Percentiles rank a stretch among this genome's conserved stretches.
Conservation (phyloP, 106 monocot genomes). For the Posidonia australis region DNA sequence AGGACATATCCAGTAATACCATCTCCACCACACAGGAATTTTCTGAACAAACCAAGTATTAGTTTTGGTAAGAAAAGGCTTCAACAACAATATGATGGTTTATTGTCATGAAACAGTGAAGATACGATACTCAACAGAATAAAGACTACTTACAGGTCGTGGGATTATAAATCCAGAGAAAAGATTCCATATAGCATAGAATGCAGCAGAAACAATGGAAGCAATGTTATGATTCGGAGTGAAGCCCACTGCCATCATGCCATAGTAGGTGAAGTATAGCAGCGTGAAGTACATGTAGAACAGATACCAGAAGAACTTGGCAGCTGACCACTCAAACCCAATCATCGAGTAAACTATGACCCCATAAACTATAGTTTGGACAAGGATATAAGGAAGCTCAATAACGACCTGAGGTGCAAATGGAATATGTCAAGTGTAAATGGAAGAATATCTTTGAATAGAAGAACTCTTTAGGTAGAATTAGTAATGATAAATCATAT, state of each 20-base stretch:
- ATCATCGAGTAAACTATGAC: constrained; percentile 38
- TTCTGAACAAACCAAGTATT: too few species aligned
- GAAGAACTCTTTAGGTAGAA: too few species aligned
- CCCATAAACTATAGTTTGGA: constrained; percentile 37
- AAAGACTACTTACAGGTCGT: constrained; percentile 44
- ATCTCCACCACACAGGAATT: constrained; percentile 30
- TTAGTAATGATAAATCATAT: too few species aligned
- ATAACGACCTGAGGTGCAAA: constrained; percentile 37
- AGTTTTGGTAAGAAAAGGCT: too few species aligned
- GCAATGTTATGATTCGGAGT: constrained; percentile 31
- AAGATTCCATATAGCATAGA: constrained; percentile 46
- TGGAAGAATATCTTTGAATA: too few species aligned
- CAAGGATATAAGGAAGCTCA: constrained; percentile 40
- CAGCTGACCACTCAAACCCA: constrained; percentile 41
- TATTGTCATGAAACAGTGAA: too few species aligned
- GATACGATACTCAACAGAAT: too few species aligned
- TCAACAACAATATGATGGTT: too few species aligned
- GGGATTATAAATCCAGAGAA: constrained; percentile 52
- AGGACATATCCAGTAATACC: constrained; percentile 29
- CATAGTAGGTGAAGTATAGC: constrained; percentile 57
- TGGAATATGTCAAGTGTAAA: too few species aligned
- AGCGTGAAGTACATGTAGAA: constrained; percentile 53
- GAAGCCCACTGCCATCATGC: constrained; percentile 57
- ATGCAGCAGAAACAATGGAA: constrained; percentile 27
- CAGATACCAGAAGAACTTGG: too few species aligned